These are phyloP conservation scores for Macrophomina pseudophaseolina DNA, from an alignment of 2,329 filamentous ascomycete species.

Conservation along the genomic window DNA sequence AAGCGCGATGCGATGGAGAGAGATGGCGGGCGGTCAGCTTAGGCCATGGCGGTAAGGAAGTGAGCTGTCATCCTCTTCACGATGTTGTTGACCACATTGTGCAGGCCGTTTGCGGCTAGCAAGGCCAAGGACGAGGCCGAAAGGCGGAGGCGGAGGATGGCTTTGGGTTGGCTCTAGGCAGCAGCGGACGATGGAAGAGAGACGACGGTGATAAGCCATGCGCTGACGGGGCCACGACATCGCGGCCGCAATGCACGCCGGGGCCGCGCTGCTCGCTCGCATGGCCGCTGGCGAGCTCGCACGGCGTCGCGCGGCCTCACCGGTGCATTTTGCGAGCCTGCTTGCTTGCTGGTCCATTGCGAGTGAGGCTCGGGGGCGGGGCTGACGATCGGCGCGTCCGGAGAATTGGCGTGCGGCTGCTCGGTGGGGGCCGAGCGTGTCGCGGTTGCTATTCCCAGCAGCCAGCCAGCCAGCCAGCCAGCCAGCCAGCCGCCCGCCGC, in stretches of 20 bases:
- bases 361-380: constrained; percentile 9
- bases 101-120: constrained; percentile 6
- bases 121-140: background rate
- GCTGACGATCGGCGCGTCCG: background rate
- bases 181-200: background rate
- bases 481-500: background rate
- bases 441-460: background rate
- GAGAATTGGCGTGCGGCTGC: constrained; percentile 1
- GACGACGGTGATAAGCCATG: constrained; percentile 13
- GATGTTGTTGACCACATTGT: background rate
- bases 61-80: background rate
- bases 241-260: background rate
- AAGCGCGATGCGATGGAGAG: background rate
- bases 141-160: constrained; percentile 9
- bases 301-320: background rate
- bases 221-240: background rate
- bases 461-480: background rate
- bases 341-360: background rate
- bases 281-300: background rate
- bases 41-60: background rate
- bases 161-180: constrained; percentile 16
- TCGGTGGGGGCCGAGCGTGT: background rate
- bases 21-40: background rate
- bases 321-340: background rate
- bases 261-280: background rate